phyloP scores from a whole-genome alignment of 2,329 filamentous ascomycete genomes.

The Scorias spongiosa region DNA sequence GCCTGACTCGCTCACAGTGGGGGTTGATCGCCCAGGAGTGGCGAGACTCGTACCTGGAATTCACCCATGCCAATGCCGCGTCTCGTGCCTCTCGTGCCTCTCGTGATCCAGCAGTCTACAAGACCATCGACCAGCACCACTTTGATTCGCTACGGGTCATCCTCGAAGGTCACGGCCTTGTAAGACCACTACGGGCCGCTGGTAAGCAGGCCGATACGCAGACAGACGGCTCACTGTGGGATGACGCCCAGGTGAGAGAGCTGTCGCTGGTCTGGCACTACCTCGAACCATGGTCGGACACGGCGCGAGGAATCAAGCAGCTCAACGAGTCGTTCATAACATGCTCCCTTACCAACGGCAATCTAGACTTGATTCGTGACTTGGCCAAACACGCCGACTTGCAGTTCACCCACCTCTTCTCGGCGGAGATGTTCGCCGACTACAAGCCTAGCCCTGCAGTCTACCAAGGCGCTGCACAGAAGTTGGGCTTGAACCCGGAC shows the following conservation, averaged over 20 bases:
- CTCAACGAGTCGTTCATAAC: conserved; percentile 39
- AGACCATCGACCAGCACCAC: conserved; percentile 60
- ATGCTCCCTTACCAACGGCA: conserved; percentile 62
- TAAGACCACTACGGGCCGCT: conserved; percentile 6
- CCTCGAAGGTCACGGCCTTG: conserved; percentile 32
- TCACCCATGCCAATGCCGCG: conserved; percentile 41
- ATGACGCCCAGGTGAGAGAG: conserved; percentile 21
- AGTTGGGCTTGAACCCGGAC: conserved; percentile 39
- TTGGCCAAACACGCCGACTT: conserved; percentile 43
- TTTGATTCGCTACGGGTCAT: conserved; percentile 45
- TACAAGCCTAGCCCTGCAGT: conserved; percentile 59
- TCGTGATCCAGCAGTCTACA: conserved; percentile 35
- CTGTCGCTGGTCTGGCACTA: conserved; percentile 55
- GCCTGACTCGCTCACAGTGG: conserved; percentile 41
- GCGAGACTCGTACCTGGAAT: conserved; percentile 37
- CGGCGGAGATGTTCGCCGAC: conserved; percentile 53
- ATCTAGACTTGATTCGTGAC: conserved; percentile 49
- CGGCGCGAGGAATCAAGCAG: conserved; percentile 37
- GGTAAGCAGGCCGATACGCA: conserved; percentile 2
- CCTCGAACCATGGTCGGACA: conserved; percentile 54
- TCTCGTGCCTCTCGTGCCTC: conserved; percentile 12
- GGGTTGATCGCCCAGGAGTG: conserved; percentile 52
- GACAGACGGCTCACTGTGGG: conserved; percentile 36
- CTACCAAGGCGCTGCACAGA: conserved; percentile 52
- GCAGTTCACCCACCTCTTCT: conserved; percentile 47